Conservation (phyloP, 2,329 filamentous ascomycete species). For the Samsoniella hepiali region DNA sequence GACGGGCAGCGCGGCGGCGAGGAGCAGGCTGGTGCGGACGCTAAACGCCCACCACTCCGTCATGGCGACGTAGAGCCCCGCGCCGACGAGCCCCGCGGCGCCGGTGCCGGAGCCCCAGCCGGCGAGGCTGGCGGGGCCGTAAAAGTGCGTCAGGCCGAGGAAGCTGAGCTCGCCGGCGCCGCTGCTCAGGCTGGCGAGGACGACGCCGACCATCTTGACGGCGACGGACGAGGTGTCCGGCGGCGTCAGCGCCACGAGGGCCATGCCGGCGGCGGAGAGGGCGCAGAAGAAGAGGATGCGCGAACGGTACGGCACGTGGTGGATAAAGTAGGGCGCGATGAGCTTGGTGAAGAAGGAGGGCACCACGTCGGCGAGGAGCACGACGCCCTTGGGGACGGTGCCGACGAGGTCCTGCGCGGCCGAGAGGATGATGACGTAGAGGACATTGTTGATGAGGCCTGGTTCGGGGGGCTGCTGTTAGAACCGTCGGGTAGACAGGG, state of each 20-base stretch:
- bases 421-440: constrained; percentile 95
- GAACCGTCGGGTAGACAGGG: too few species aligned
- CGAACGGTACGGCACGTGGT: constrained; percentile 73
- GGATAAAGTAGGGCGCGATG: constrained; percentile 89
- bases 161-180: constrained; percentile 91
- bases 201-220: constrained; percentile 76
- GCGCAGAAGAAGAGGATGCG: constrained; percentile 72
- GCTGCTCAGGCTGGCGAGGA: constrained; percentile 79
- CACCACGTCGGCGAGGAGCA: constrained; percentile 88
- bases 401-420: constrained; percentile 94
- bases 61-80: constrained; percentile 80
- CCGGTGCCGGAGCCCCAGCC: constrained; percentile 93
- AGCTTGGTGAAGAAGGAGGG: constrained; percentile 88
- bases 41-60: constrained; percentile 76
- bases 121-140: constrained; percentile 80
- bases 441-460: constrained; percentile 82
- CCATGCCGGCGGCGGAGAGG: constrained; percentile 81
- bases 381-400: constrained; percentile 84
- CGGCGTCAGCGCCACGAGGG: constrained; percentile 79
- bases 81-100: constrained; percentile 80
- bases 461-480: not conserved
- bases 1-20: constrained; percentile 73
- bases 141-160: constrained; percentile 87
- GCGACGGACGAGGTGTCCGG: constrained; percentile 56
- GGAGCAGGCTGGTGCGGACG: constrained; percentile 70